phyloP scores from a whole-genome alignment of 2,329 filamentous ascomycete species.

The Aspergillus luchuensis region DNA sequence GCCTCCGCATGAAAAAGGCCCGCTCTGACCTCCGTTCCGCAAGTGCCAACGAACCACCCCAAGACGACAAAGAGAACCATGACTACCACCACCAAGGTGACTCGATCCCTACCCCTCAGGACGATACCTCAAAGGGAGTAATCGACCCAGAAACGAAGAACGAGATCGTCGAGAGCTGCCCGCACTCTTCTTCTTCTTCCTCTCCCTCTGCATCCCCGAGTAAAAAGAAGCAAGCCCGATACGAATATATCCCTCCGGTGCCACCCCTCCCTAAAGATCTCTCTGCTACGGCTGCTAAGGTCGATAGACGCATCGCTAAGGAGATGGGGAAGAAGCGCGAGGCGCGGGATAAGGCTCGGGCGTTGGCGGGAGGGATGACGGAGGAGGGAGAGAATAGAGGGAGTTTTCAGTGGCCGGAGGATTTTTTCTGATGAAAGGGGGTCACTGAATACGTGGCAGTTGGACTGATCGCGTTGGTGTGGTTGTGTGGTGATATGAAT shows the following conservation, averaged over 20 bases:
- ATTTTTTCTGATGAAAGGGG: constrained; percentile 39
- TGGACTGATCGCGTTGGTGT: not conserved
- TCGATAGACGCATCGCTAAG: constrained; percentile 24
- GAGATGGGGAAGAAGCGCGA: constrained; percentile 26
- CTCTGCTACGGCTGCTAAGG: constrained; percentile 31
- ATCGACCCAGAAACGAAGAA: constrained; percentile 6
- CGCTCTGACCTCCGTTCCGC: constrained; percentile 25
- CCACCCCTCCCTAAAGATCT: constrained; percentile 43
- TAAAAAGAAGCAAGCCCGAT: constrained; percentile 18
- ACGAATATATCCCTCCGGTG: constrained; percentile 43
- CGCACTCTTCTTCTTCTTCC: constrained; percentile 8
- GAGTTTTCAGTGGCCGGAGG: constrained; percentile 48
- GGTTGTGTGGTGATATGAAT: not conserved
- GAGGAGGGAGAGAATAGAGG: not conserved
- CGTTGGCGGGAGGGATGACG: not conserved
- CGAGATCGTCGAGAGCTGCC: not conserved
- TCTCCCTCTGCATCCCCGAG: constrained; percentile 19
- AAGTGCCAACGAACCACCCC: constrained; percentile 9
- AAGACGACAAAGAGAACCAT: constrained; percentile 22
- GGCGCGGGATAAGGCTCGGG: constrained; percentile 6
- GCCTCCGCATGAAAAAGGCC: constrained; percentile 28
- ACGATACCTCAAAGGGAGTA: not conserved
- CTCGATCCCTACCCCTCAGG: constrained; percentile 12
- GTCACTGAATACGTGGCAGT: too few species aligned
- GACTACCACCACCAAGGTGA: not conserved